phyloP scores from a whole-genome alignment of 129 eudicot species.

The Flaveria brownii region DNA sequence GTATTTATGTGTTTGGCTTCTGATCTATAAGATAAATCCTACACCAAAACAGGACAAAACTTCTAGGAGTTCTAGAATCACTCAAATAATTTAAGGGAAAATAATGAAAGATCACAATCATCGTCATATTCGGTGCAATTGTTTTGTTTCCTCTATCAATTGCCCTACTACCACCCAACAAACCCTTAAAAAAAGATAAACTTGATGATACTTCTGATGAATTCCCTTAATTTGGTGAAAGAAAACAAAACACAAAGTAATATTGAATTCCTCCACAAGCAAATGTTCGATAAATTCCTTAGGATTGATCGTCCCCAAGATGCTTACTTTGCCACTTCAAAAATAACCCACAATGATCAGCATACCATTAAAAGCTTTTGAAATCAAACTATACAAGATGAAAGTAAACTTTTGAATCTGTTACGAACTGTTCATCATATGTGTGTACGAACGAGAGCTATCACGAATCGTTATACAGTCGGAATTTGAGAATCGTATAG shows the following conservation, averaged over 20 bases:
- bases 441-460: background rate
- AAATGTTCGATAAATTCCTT: too few relatives aligned
- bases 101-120: background rate
- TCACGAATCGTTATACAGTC: background rate
- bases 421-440: background rate
- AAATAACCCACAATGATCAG: too few relatives aligned
- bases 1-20: background rate
- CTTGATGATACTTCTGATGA: background rate
- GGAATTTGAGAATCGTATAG: background rate
- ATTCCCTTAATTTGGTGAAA: background rate
- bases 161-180: constrained; percentile 9
- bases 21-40: constrained; percentile 4
- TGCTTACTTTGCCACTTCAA: too few relatives aligned
- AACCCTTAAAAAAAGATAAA: constrained; percentile 4
- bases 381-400: too few relatives aligned
- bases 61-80: constrained; percentile 4
- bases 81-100: background rate
- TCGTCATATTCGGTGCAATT: background rate
- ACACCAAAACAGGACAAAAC: constrained; percentile 6
- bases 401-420: background rate
- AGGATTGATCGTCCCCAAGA: too few relatives aligned
- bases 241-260: too few relatives aligned
- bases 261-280: too few relatives aligned
- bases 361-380: too few relatives aligned
- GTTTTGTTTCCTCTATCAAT: background rate